Evolutionary conservation across 148 eudicot species (phyloP).

Genomic region (Euryodendron excelsum): DNA sequence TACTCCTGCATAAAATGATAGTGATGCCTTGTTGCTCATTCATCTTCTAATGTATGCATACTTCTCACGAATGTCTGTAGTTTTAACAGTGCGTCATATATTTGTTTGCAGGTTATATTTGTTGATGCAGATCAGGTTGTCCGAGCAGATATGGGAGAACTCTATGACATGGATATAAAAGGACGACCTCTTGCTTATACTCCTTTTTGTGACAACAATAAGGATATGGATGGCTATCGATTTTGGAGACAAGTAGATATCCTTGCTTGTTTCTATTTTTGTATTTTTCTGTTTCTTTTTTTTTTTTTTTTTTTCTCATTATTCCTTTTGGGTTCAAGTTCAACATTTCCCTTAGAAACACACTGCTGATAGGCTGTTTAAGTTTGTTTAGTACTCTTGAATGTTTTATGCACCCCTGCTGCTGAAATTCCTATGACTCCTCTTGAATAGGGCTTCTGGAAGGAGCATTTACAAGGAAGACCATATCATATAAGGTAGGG

Average conservation of each 20-base stretch:
- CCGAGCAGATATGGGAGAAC: slow-evolving; percentile 95
- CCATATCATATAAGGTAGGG: slow-evolving; percentile 92
- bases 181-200: slow-evolving; percentile 94
- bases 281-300: too few relatives aligned
- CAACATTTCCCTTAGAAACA: not conserved
- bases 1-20: not conserved
- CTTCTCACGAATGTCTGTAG: not conserved
- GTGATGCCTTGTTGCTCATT: not conserved
- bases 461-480: slow-evolving; percentile 87
- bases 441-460: slow-evolving; percentile 86
- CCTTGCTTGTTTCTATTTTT: too few relatives aligned
- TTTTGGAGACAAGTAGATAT: slow-evolving; percentile 87
- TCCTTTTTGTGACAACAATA: slow-evolving; percentile 94
- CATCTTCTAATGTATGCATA: not conserved
- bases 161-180: slow-evolving; percentile 95
- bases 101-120: slow-evolving; percentile 88
- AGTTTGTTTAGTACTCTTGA: not conserved
- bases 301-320: not conserved
- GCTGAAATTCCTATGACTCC: not conserved
- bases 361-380: too few relatives aligned
- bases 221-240: slow-evolving; percentile 94
- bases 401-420: not conserved
- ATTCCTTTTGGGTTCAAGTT: not conserved
- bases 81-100: not conserved
- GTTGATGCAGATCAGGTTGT: slow-evolving; percentile 97